Percentiles rank a stretch among this genome's conserved stretches.
phyloP scores from a whole-genome alignment of 2,329 filamentous ascomycete species.

The Metarhizium brunneum region DNA sequence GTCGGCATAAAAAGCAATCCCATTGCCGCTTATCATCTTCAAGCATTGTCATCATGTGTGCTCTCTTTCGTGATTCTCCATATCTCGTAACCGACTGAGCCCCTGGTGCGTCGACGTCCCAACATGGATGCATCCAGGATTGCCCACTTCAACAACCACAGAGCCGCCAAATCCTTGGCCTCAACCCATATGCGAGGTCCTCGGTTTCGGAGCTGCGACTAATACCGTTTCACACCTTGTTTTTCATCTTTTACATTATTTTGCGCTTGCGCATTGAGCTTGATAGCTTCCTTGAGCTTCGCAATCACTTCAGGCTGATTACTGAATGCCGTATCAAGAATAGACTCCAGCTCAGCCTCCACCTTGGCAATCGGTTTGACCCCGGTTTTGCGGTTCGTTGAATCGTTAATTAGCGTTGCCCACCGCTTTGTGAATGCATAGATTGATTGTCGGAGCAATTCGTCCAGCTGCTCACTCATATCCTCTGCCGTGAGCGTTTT shows the following conservation, averaged over 20 bases:
- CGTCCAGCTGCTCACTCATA: slow-evolving; percentile 56
- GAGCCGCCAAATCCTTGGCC: too few species aligned
- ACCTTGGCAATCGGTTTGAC: slow-evolving; percentile 42
- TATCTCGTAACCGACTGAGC: too few species aligned
- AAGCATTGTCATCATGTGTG: too few species aligned
- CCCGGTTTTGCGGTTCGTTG: slow-evolving; percentile 35
- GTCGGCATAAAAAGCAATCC: too few species aligned
- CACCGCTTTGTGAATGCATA: slow-evolving; percentile 54
- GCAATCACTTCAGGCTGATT: slow-evolving; percentile 49
- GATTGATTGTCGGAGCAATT: slow-evolving; percentile 52
- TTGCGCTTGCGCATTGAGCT: slow-evolving; percentile 45
- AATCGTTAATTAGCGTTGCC: slow-evolving; percentile 41
- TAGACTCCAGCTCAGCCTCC: slow-evolving; percentile 45
- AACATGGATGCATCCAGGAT: too few species aligned
- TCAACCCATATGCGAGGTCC: too few species aligned
- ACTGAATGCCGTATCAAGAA: slow-evolving; percentile 49
- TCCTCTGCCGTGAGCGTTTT: slow-evolving; percentile 41
- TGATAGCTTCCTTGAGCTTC: slow-evolving; percentile 53
- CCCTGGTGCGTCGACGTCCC: too few species aligned
- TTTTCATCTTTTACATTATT: slow-evolving; percentile 31
- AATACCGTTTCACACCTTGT: slow-evolving; percentile 17
- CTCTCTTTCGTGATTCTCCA: too few species aligned
- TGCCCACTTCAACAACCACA: too few species aligned
- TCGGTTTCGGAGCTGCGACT: too few species aligned
- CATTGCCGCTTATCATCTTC: too few species aligned